These are phyloP conservation scores for Mortierella antarctica DNA, from an alignment of 192 early-diverging fungal genomes.

Conservation along the genomic window DNA sequence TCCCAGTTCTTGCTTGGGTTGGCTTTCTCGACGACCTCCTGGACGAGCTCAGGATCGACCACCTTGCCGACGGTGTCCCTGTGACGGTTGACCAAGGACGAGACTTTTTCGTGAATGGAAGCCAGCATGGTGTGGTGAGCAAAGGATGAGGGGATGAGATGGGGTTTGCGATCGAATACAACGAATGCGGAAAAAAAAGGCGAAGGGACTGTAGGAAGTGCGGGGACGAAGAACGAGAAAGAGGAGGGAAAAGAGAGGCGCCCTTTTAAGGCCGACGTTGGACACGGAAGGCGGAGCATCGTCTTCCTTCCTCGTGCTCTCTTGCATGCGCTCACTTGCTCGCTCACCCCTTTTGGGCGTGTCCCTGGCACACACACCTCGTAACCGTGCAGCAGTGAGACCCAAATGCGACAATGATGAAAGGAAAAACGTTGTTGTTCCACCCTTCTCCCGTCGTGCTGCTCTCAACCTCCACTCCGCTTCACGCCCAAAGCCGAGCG, in stretches of 20 bases:
- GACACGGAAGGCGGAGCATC: too few relatives aligned
- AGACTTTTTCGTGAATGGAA: conserved; percentile 31
- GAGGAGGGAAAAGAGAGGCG: not conserved
- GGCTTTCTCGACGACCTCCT: not conserved
- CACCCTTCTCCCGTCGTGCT: too few relatives aligned
- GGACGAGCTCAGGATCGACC: not conserved
- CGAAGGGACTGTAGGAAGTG: not conserved
- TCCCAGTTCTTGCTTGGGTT: conserved; percentile 42
- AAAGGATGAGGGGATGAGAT: not conserved
- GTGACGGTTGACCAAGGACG: conserved; percentile 22
- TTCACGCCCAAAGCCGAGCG: too few relatives aligned
- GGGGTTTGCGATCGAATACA: not conserved
- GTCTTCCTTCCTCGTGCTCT: too few relatives aligned
- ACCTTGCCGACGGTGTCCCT: not conserved
- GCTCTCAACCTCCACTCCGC: too few relatives aligned
- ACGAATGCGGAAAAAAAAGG: not conserved
- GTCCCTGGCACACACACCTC: too few relatives aligned
- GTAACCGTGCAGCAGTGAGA: too few relatives aligned
- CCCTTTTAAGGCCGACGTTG: too few relatives aligned
- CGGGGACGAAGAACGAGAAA: not conserved
- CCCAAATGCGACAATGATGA: too few relatives aligned
- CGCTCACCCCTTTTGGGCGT: too few relatives aligned
- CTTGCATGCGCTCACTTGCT: too few relatives aligned
- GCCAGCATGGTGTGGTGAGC: conserved; percentile 15
- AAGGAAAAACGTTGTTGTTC: too few relatives aligned